Base-by-base conservation (phyloP, 208 protist genomes). In the Trypanosoma avium region DNA sequence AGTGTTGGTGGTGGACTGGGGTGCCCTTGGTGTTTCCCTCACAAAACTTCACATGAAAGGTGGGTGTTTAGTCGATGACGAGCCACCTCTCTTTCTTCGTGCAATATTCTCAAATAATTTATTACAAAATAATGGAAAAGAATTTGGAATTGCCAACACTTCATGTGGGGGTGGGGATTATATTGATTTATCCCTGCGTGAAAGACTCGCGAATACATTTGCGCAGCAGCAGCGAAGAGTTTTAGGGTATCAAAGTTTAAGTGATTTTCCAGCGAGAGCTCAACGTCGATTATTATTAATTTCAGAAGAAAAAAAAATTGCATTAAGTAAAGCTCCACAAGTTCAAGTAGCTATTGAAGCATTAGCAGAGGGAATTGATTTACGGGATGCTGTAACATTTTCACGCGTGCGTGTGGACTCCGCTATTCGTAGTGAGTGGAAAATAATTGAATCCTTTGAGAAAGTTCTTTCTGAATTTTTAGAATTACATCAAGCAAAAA, bases 1-100 rank as follows among this genome's bases (percentile, higher is more conserved):
- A 52, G 75, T 95, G 56, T 70, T 95, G 9, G 83, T 95, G 1
- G 79, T 91, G 35, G 84, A 92, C 75, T 95, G 89, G 89, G 89
- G 89, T 13, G 81, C 75, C 9, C 84, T 90, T 53, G 73, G 64
- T n/a, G 73, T 95, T 6, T 80, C 67, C 24, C 42, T 95, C 2
- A 79, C 74, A 5, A 38, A 81, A 38, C 70, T 88, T 47, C 73
- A 66, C 47, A 68, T 68, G 2, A 68, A 75, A 29, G 84, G 82
- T 60, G 88, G 88, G 8, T 64, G 73, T n/a, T 64, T 91, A 3
- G 46, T 79, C 12, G 48, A 67, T 10, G 43, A 66, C 22, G 17
- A n/a, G 15, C 42, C 10, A 12, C 50, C 67, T 6, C 19, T 42
- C n/a, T 73, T 73, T 61, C 57, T 73, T n/a, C 59, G 67, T 53